These are phyloP conservation scores for Simplicillium sp. DNA, from an alignment of 2,329 filamentous ascomycete species.

Conservation along the genomic window DNA sequence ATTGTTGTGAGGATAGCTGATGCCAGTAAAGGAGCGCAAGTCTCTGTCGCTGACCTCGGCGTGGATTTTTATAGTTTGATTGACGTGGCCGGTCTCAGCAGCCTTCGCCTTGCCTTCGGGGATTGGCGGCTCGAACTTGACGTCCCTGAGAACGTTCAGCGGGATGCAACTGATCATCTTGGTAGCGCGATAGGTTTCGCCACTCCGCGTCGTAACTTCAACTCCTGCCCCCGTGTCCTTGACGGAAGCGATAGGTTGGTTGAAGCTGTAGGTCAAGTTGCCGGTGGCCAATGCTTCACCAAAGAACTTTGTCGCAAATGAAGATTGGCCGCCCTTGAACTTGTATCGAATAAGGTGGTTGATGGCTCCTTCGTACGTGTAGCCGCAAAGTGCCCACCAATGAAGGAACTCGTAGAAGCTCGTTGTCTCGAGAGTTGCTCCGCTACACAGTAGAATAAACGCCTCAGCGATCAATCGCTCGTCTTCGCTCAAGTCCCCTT, in stretches of 20 bases:
- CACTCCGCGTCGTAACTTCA: slow-evolving; percentile 20
- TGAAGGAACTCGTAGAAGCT: slow-evolving; percentile 37
- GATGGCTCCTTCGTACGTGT: slow-evolving; percentile 27
- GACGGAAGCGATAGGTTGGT: slow-evolving; percentile 23
- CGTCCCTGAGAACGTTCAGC: slow-evolving; percentile 29
- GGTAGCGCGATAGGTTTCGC: slow-evolving; percentile 15
- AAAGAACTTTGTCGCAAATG: slow-evolving; percentile 34
- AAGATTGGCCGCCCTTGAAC: slow-evolving; percentile 31
- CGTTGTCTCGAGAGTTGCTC: slow-evolving; percentile 29
- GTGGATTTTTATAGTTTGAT: slow-evolving; percentile 35
- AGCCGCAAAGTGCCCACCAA: slow-evolving; percentile 35
- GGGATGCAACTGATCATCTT: slow-evolving; percentile 32
- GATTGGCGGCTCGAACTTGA: slow-evolving; percentile 30
- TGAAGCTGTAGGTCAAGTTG: slow-evolving; percentile 29
- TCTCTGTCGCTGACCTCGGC: slow-evolving; percentile 29
- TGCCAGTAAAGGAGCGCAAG: slow-evolving; percentile 30
- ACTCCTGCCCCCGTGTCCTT: slow-evolving; percentile 18
- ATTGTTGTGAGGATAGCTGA: slow-evolving; percentile 31
- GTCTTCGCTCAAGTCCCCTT: slow-evolving; percentile 24
- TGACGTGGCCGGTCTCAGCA: slow-evolving; percentile 29
- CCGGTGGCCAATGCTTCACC: slow-evolving; percentile 28
- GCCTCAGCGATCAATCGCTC: slow-evolving; percentile 29
- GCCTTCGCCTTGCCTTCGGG: slow-evolving; percentile 23
- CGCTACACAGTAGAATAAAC: slow-evolving; percentile 31
- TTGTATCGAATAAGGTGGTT: slow-evolving; percentile 31